Base-by-base conservation (phyloP, 2,329 filamentous ascomycete species). In the Hymenoscyphus albidus region DNA sequence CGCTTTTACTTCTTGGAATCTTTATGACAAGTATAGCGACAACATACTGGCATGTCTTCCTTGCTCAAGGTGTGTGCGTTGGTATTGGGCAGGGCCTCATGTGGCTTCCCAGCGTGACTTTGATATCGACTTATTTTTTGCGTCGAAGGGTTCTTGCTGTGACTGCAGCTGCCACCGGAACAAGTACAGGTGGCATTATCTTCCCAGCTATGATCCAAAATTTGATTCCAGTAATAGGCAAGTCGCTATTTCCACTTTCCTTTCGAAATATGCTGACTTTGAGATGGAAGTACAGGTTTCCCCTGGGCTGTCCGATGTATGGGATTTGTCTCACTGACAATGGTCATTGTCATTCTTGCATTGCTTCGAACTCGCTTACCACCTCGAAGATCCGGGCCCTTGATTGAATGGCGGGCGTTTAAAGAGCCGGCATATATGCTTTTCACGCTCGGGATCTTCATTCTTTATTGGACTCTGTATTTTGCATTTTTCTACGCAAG, bases 401-500 rank as follows among this genome's bases (percentile, higher is more conserved):
- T 81, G 0, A 69, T 81, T 2, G 80, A 83, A 44, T 74, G 71
- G 69, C 68, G 65, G 1, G 78, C 80, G 0, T 80, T 82, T 63
- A 76, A 65, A 40, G 80, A 82, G 57, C 42, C 69, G 1, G 71
- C 78, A 4, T 82, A 80, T 63, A 66, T 76, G 1, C 71, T 82
- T 64, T 73, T 81, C 70, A 77, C 77, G 72, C 73, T 78, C 32
- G 81, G 81, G 22, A 78, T 81, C 58, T 84, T 83, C 69, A 70
- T 84, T 10, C 38, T 27, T 38, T 54, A 59, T 14, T 67, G 65
- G 65, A 55, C 48, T 5, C 18, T 82, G 81, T 63, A 72, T 67
- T 83, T 81, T 16, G 89, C 89, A 5, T 96, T 91, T 71, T 96
- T 88, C 68, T 67, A 59, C 68, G 68, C 68, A 63, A 66, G 69